Evolutionary conservation across 1,139 yeast genomes (phyloP), one percentile per base, ranked within the genome.

Genomic region (Scheffersomyces stambukii): DNA sequence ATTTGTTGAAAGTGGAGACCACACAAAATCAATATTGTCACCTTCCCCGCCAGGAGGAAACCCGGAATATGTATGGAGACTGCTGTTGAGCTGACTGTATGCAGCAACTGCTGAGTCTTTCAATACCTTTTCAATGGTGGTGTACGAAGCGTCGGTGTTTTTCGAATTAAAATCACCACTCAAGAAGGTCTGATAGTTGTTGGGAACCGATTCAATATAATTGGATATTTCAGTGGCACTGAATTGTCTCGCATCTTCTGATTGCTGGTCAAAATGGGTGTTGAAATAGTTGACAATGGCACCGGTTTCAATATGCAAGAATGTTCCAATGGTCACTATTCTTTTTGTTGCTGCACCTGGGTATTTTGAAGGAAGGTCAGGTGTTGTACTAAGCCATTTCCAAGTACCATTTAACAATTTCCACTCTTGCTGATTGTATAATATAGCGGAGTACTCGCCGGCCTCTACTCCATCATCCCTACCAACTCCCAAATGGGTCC

Each of bases 371-470:
- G 74, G 71, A 5, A 30, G 46, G 23, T 50, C 50, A 2, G 73
- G 70, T 3, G 64, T 53, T 3, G 50, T 41, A 25, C 70, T 57
- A 21, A 67, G 43, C 74, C 75, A 68, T 33, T 54, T 51, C 10
- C 65, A 60, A 12, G 60, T 55, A 27, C 55, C 53, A 13, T 51
- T 45, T 6, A 57, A 16, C 17, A 66, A 35, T 11, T 45, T 33
- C 54, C 68, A 53, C 16, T 49, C 54, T 1, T 43, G 32, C 4
- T 52, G 43, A 30, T 63, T 52, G 41, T 61, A 67, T 26, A 62
- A 50, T 13, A 70, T 54, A 1, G 75, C 72, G 21, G 69, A 52
- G 34, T 50, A 65, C 35, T 70, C 75, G 5, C 75, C 75, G 4
- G 46, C 41, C 4, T 46, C 45, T 8, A 43, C 42, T 8, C 75